Conservation (phyloP, 306 rosid species). For the Acacia confusa region DNA sequence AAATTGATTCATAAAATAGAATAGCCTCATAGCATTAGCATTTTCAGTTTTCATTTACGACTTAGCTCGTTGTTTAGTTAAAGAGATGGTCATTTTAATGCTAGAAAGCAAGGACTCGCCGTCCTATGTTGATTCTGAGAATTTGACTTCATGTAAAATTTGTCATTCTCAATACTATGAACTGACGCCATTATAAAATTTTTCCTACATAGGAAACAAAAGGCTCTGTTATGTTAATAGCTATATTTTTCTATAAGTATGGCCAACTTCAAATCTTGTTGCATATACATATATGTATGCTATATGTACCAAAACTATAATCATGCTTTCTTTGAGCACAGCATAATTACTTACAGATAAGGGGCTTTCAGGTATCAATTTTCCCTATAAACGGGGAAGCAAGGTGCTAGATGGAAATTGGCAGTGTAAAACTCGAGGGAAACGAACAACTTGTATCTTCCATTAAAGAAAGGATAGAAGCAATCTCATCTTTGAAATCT, state of each 20-base stretch:
- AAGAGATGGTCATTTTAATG: not conserved
- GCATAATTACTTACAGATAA: not conserved
- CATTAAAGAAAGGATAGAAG: conserved; percentile 51
- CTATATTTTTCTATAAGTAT: not conserved
- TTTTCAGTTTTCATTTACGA: not conserved
- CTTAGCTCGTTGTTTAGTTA: not conserved
- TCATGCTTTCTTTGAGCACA: not conserved
- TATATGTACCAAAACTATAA: not conserved
- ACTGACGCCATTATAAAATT: not conserved
- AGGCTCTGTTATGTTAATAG: not conserved
- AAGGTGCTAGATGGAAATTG: conserved; percentile 25
- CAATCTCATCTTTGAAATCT: conserved; percentile 30
- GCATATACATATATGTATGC: not conserved
- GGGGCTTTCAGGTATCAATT: not conserved
- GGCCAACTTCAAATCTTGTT: not conserved
- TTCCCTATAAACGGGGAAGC: not conserved
- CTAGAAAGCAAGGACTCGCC: not conserved
- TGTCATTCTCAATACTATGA: not conserved
- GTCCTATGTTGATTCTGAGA: not conserved
- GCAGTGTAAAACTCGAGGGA: not conserved
- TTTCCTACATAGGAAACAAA: not conserved
- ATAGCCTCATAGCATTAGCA: not conserved
- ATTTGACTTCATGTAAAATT: not conserved
- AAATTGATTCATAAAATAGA: not conserved
- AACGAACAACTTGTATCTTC: conserved; percentile 39